Base-by-base conservation (phyloP, 2,329 filamentous ascomycete genomes). In the Penicillium nordicum region DNA sequence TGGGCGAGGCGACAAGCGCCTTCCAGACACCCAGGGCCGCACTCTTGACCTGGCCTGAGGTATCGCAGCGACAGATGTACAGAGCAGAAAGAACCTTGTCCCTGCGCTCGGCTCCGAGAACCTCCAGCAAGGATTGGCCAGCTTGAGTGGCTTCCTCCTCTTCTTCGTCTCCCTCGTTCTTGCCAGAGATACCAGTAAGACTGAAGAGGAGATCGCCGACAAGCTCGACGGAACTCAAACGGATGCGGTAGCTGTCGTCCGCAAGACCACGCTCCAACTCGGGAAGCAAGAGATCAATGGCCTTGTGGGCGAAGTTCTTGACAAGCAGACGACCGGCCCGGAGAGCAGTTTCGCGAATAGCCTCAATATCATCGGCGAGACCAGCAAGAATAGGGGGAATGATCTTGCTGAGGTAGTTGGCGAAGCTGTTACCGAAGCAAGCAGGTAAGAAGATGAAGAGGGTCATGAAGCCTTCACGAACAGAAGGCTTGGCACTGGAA, bases 391-490 rank as follows among this genome's bases (percentile, higher is more conserved):
- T 97, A 21, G 94, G 89, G 18, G 94, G 95, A 66, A 99, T 96
- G 68, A 99, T 96, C 71, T 88, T 92, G 76, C 88, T 90, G 59
- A 99, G 87, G 70, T 99, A 99, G 71, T 91, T 92, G 65, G 94
- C 89, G 70, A 99, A 99, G 74, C 92, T 96, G 82, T 99, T 99
- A 69, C 94, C 94, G 68, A 99, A 99, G 78, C 94, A 99, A 51
- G 96, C 94, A 12, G 94, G 94, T 78, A 99, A 85, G 83, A 97
- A 99, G 64, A 99, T 97, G 77, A 99, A 99, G 40, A 99, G 83
- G 8, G 94, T 97, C 94, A 99, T 99, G 79, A 99, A 99, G 44
- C 94, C 94, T 80, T 99, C 94, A 67, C 94, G 87, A 62, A 99
- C 91, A 53, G 92, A 86, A 18, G 94, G 74, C 76, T 96, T 97